These are phyloP conservation scores for Backusella circina DNA, from an alignment of 192 early-diverging fungal species.

Conservation along the genomic window DNA sequence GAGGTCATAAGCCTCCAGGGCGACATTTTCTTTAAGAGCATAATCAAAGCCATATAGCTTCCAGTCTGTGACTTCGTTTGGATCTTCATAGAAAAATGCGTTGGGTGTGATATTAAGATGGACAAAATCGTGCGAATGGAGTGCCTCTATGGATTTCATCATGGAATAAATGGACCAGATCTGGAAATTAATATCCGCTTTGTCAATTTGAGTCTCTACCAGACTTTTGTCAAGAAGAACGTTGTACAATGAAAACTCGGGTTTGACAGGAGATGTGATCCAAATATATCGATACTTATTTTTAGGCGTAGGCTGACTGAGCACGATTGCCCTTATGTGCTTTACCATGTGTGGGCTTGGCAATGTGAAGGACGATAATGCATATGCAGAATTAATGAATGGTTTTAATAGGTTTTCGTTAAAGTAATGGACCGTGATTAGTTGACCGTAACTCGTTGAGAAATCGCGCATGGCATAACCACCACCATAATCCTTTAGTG, in stretches of 20 bases:
- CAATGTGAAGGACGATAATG: background rate
- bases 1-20: background rate
- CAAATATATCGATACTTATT: slow-evolving; percentile 7
- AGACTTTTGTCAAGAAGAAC: background rate
- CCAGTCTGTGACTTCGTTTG: background rate
- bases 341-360: background rate
- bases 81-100: slow-evolving; percentile 1
- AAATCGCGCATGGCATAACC: background rate
- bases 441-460: background rate
- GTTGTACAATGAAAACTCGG: slow-evolving; percentile 4
- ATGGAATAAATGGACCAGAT: slow-evolving; percentile 11
- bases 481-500: background rate
- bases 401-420: background rate
- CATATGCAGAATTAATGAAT: background rate
- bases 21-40: background rate
- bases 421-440: background rate
- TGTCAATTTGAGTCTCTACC: background rate
- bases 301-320: background rate
- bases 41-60: background rate
- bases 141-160: background rate
- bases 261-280: slow-evolving; percentile 10
- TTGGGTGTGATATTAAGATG: background rate
- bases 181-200: background rate
- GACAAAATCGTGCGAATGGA: background rate
- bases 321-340: background rate